phyloP scores from a whole-genome alignment of 2,329 filamentous ascomycete genomes.

The Claviceps sorghi region DNA sequence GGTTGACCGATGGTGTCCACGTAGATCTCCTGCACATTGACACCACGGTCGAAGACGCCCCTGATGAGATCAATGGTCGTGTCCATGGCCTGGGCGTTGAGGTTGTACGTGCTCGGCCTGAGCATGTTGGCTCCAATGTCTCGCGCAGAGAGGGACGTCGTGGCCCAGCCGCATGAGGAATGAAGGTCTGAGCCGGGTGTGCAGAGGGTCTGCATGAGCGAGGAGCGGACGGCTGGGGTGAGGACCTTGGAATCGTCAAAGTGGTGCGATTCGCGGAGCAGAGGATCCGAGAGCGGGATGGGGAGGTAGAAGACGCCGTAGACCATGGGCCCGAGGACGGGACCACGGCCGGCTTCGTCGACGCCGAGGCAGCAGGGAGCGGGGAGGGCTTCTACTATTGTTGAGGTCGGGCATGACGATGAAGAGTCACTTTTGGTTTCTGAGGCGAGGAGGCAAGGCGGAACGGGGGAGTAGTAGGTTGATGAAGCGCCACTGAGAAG shows the following conservation, averaged over 20 bases:
- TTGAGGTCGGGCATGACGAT: slow-evolving; percentile 16
- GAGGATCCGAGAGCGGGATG: slow-evolving; percentile 49
- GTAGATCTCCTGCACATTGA: slow-evolving; percentile 79
- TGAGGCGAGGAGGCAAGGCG: slow-evolving; percentile 38
- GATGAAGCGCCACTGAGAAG: slow-evolving; percentile 55
- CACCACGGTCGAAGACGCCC: slow-evolving; percentile 58
- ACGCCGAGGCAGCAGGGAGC: slow-evolving; percentile 62
- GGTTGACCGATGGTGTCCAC: slow-evolving; percentile 89
- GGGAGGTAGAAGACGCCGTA: slow-evolving; percentile 66
- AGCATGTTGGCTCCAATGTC: slow-evolving; percentile 74
- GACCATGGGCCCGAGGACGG: slow-evolving; percentile 74
- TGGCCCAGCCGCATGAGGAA: slow-evolving; percentile 63
- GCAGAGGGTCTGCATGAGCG: slow-evolving; percentile 57
- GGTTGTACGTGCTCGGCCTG: slow-evolving; percentile 57
- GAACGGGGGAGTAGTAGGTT: slow-evolving; percentile 56
- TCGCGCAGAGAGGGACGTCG: slow-evolving; percentile 63
- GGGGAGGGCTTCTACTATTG: slow-evolving; percentile 5
- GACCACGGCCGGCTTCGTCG: slow-evolving; percentile 86
- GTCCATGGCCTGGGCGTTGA: slow-evolving; percentile 93
- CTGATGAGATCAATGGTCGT: slow-evolving; percentile 73
- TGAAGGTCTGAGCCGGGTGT: slow-evolving; percentile 37
- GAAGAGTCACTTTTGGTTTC: slow-evolving; percentile 9
- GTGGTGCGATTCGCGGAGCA: slow-evolving; percentile 65
- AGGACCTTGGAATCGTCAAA: slow-evolving; percentile 95
- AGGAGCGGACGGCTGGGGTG: slow-evolving; percentile 61